These are phyloP conservation scores for Papiliotrema nemorosa DNA, from an alignment of 1,284 basidiomycete species.

Conservation along the genomic window DNA sequence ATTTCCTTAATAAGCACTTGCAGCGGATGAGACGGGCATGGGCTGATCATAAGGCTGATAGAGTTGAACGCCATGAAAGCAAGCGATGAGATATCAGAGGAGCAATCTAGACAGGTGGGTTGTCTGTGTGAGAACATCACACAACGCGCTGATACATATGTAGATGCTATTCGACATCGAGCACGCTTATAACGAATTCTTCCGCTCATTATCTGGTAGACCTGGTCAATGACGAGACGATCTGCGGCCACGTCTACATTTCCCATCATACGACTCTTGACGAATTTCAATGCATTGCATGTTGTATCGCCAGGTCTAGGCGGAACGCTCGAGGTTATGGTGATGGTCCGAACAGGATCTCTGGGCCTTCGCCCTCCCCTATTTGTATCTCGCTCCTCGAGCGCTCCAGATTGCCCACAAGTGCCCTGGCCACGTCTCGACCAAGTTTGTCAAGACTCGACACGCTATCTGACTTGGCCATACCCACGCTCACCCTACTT, in stretches of 20 bases:
- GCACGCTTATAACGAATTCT: constrained; percentile 94
- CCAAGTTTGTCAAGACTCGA: too few species aligned
- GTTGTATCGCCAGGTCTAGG: too few species aligned
- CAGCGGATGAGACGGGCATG: neutral
- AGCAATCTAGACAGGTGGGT: constrained; percentile 84
- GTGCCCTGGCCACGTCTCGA: too few species aligned
- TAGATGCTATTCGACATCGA: constrained; percentile 96
- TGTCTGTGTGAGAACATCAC: neutral
- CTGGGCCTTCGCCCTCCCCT: constrained; percentile 22
- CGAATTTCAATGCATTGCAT: neutral
- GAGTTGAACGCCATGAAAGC: constrained; percentile 95
- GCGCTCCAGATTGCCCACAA: neutral
- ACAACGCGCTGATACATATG: constrained; percentile 4
- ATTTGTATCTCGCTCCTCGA: constrained; percentile 4
- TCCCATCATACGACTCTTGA: neutral
- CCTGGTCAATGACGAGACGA: neutral
- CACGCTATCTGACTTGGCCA: too few species aligned
- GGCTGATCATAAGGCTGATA: constrained; percentile 67
- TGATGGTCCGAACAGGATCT: constrained; percentile 25
- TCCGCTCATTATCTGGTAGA: constrained; percentile 63
- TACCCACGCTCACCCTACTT: neutral
- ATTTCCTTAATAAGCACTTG: neutral
- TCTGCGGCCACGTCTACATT: neutral
- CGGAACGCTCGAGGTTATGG: too few species aligned
- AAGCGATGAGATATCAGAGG: constrained; percentile 92